Base-by-base conservation (phyloP, 1,139 yeast species). In the Pichia sp. region DNA sequence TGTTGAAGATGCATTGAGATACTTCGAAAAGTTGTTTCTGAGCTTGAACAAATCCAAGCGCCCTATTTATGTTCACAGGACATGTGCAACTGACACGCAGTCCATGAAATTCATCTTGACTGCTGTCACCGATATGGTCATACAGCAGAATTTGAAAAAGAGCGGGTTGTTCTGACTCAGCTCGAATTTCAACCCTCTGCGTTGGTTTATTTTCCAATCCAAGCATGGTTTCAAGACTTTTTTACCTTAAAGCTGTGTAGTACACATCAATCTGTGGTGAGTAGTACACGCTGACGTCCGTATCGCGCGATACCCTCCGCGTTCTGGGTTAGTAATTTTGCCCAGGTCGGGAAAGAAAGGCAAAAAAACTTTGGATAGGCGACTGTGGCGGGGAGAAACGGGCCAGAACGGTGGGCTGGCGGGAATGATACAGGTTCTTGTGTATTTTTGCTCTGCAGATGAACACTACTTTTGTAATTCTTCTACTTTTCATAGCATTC, bases 1-100 rank as follows among this genome's bases (percentile, higher is more conserved):
- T 67, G 77, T 75, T n/a, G 85, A 84, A 59, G 84, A 81, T 46
- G 89, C 87, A 1, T 68, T 84, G 26, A 77, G 78, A 61, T 87
- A 81, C 64, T 87, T 88, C 69, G 93, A 87, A 62, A 75, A 75
- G 44, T 73, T 82, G 50, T 85, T 88, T 59, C 68, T 85, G 55
- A 75, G 80, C 55, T 68, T 86, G 62, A 88, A 88, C 67, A 74
- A 81, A 56, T 76, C 86, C 1, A 78, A 80, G 52, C 85, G 87
- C 65, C 93, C 92, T 6, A 81, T 92, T 38, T 95, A 95, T 68
- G 86, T 90, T 32, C 97, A 90, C 71, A 75, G 92, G 61, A 95
- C 99, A 1, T 90, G 97, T 73, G 99, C 99, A 2, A 93, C 99
- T 0, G 99, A 95, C 69, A 83, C 96, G 0, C 77, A 80, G 54